These are phyloP conservation scores for Penium margaritaceum DNA, from an alignment of 139 green algal genomes.

Conservation along the genomic window DNA sequence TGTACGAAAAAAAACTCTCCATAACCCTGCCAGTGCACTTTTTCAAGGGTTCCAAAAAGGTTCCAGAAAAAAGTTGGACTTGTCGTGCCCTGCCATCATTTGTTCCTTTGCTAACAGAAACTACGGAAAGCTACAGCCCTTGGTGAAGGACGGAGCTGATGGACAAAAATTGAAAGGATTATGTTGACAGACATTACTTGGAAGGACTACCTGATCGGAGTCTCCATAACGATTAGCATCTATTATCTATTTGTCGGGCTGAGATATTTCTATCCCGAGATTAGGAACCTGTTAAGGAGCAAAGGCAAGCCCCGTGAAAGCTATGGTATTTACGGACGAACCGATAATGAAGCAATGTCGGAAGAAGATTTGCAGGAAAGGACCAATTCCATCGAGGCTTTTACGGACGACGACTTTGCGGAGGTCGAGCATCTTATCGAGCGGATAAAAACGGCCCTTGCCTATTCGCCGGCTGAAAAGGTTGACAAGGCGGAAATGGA, in stretches of 20 bases:
- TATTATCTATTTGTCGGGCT: neutral
- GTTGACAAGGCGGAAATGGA: neutral
- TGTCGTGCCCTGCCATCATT: neutral
- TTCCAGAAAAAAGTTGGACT: neutral
- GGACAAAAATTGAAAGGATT: neutral
- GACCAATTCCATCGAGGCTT: neutral
- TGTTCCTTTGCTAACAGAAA: neutral
- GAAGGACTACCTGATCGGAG: neutral
- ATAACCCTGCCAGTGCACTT: neutral
- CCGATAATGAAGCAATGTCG: neutral
- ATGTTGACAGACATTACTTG: neutral
- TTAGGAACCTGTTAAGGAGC: neutral
- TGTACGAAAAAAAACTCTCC: neutral
- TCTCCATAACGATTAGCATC: neutral
- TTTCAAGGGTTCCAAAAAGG: neutral
- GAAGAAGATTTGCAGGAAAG: neutral
- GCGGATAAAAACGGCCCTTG: neutral
- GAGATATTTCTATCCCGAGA: neutral
- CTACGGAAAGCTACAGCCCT: neutral
- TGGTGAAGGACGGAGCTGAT: neutral
- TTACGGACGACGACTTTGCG: neutral
- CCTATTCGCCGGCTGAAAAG: neutral
- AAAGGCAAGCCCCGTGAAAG: neutral
- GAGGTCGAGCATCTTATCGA: neutral
- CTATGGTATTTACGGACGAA: too few species aligned